Percentiles rank a stretch among this genome's conserved stretches.
Conservation (phyloP, 495 filamentous ascomycete species). For the Filosporella fistucella region DNA sequence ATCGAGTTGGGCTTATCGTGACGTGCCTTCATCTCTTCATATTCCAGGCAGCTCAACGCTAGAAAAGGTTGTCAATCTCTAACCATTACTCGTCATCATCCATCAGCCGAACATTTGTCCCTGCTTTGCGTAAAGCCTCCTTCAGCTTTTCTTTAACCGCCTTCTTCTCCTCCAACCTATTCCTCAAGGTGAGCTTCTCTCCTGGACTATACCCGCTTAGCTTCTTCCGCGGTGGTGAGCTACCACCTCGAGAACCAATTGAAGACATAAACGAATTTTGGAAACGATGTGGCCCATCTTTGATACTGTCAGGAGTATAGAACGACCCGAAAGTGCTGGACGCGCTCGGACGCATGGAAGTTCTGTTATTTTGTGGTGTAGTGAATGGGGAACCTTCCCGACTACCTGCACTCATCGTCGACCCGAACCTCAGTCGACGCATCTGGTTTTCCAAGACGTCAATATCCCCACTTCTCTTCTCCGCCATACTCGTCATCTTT, state of each 20-base stretch:
- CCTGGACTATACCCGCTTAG: conserved; percentile 43
- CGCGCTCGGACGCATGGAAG: conserved; percentile 23
- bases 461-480: conserved; percentile 81
- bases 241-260: conserved; percentile 12
- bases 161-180: conserved; percentile 49
- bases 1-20: no score
- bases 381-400: conserved; percentile 56
- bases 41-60: no score
- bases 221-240: conserved; percentile 48
- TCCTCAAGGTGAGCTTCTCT: conserved; percentile 45
- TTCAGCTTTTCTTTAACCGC: conserved; percentile 43
- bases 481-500: conserved; percentile 89
- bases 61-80: no score
- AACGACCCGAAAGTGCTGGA: conserved; percentile 27
- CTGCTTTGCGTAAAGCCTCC: conserved; percentile 29
- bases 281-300: conserved; percentile 15
- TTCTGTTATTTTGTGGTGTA: conserved; percentile 45
- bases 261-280: conserved; percentile 24
- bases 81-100: no score
- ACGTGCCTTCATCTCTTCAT: no score
- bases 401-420: conserved; percentile 39
- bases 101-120: conserved; percentile 25
- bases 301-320: conserved; percentile 32
- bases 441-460: conserved; percentile 85
- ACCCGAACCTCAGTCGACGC: conserved; percentile 58